phyloP scores from a whole-genome alignment of 345 rosid species.

The Arabis alpina region DNA sequence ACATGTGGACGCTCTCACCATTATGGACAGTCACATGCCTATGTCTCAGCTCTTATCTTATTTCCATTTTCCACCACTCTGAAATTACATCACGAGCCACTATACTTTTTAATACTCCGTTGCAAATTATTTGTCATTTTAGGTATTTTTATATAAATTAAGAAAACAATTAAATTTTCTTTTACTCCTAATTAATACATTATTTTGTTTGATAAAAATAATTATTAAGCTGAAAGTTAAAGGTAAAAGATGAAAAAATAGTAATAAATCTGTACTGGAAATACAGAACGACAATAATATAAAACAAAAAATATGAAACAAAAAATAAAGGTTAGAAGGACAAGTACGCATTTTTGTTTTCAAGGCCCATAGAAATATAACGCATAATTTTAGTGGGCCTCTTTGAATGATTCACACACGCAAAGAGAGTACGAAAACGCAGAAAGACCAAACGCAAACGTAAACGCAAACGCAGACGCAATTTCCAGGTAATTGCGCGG shows the following conservation, averaged over 20 bases:
- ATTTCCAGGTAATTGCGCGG: constrained; percentile 2
- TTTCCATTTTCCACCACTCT: background rate
- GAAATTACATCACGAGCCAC: background rate
- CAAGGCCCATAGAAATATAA: background rate
- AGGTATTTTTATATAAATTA: no score
- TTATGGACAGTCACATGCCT: constrained; percentile 29
- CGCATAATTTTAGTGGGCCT: constrained; percentile 4
- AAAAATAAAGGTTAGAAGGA: no score
- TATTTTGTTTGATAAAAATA: no score
- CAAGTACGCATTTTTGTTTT: background rate
- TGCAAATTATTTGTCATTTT: no score
- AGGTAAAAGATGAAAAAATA: no score
- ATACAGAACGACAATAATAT: no score
- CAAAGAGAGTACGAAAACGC: background rate
- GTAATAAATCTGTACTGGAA: no score
- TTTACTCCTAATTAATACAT: no score
- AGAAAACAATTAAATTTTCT: no score
- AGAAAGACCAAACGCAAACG: background rate
- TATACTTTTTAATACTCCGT: background rate
- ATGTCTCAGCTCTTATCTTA: constrained; percentile 10
- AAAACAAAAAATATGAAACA: no score
- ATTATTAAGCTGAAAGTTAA: no score
- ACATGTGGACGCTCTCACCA: constrained; percentile 31
- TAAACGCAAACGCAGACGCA: background rate
- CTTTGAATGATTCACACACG: background rate